These are phyloP conservation scores for Bruguiera gymnorhiza DNA, from an alignment of 345 rosid species.

Conservation along the genomic window DNA sequence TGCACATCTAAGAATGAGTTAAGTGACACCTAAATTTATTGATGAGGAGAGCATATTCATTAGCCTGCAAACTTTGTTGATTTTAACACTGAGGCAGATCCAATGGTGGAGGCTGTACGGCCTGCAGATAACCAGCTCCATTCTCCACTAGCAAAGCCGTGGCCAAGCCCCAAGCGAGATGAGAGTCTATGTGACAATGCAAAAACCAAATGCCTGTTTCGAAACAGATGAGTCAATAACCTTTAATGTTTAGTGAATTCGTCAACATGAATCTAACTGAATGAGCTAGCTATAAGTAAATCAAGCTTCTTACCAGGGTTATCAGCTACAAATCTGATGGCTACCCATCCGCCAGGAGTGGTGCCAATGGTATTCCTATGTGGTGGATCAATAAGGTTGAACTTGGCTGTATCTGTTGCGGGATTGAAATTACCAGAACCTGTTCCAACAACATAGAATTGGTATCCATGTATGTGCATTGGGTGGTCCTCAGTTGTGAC, in stretches of 20 bases:
- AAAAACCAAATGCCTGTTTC: conserved; percentile 63
- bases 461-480: conserved; percentile 86
- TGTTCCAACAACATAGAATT: conserved; percentile 65
- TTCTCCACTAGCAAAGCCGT: conserved; percentile 75
- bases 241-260: background rate
- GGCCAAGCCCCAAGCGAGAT: conserved; percentile 65
- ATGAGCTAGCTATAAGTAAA: too few relatives aligned
- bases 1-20: conserved; percentile 6
- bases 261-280: too few relatives aligned
- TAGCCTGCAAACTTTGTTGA: conserved; percentile 4
- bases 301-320: conserved; percentile 62
- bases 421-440: conserved; percentile 79
- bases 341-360: conserved; percentile 89
- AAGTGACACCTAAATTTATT: background rate
- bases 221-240: conserved; percentile 4
- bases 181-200: conserved; percentile 84
- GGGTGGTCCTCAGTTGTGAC: conserved; percentile 73
- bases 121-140: conserved; percentile 61
- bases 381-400: conserved; percentile 82
- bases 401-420: conserved; percentile 48
- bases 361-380: conserved; percentile 75
- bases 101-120: conserved; percentile 76
- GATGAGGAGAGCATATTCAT: background rate
- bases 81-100: conserved; percentile 76
- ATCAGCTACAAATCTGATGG: conserved; percentile 68